Conservation (phyloP, 495 filamentous ascomycete species). For the Penicillium cataractarum region DNA sequence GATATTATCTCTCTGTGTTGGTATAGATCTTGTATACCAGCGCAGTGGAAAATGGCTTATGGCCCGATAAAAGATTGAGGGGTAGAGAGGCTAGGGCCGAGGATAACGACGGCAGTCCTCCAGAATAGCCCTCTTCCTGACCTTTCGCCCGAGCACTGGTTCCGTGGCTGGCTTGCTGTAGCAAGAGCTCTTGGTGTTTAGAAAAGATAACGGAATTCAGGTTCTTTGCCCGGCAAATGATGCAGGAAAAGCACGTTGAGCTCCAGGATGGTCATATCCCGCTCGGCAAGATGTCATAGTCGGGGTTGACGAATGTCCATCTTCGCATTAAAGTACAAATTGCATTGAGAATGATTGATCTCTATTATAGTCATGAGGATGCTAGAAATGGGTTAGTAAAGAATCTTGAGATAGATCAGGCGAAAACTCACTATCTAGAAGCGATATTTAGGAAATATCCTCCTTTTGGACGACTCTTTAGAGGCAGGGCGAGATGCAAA, state of each 20-base stretch:
- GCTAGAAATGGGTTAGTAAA: neutral
- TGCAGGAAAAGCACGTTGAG: neutral
- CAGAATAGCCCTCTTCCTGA: neutral
- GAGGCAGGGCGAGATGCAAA: neutral
- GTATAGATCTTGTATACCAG: no score
- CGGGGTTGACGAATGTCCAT: neutral
- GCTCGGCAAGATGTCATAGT: neutral
- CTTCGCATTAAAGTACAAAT: neutral
- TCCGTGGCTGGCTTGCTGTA: neutral
- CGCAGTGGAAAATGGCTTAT: neutral
- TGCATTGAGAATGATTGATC: neutral
- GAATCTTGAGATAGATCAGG: neutral
- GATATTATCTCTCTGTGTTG: no score
- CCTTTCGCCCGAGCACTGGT: neutral
- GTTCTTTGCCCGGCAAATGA: neutral
- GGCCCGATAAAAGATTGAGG: neutral
- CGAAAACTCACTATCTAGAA: neutral
- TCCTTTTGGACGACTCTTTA: neutral
- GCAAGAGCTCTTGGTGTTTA: neutral
- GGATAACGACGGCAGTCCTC: neutral
- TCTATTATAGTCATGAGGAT: neutral
- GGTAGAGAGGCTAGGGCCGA: neutral
- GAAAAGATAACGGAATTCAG: neutral
- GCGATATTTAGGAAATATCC: neutral
- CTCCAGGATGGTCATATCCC: neutral